Base-by-base conservation (phyloP, 1,284 basidiomycete genomes). In the Trametes polyzona region DNA sequence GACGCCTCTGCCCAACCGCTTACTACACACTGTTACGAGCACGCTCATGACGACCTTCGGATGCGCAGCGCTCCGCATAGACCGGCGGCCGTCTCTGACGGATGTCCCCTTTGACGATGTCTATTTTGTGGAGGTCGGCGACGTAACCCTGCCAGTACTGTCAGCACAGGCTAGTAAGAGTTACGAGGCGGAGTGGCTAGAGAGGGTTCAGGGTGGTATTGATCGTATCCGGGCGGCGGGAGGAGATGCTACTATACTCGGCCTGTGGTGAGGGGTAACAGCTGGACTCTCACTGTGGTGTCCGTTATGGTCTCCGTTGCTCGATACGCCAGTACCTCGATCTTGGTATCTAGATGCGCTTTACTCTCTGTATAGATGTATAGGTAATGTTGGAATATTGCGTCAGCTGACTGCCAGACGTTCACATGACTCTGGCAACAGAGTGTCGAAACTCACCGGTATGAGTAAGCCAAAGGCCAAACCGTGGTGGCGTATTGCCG, bases 11-110 rank as follows among this genome's bases (percentile, higher is more conserved):
- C 61, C 60, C 41, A 67, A 59, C 40, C 65, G 64, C 10, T 54
- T 65, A 4, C 37, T 70, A 16, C 64, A 67, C 36, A 63, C 67
- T 2, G 55, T 71, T 17, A 63, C 63, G 26, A 67, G 71, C 47
- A 71, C 69, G 4, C 59, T 74, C 14, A 56, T 74, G 27, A 67
- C 69, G 8, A 72, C 70, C 16, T 72, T 75, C 32, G 62, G 68
- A 12, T 62, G 72, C 9, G 67, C 70, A 1, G 63, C 76, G 32
- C 70, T 71, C n/a, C 81, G 85, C 5, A 78, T 92, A 41, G 87
- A 90, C 65, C 77, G 89, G 42, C 77, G 88, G 53, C 89, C 89
- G 0, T 78, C 80, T 2, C 47, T 76, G 16, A 67, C 70, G 5
- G 65, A 68, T 19, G 59, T 65, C n/a, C 81, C 80, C 1, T 90